Conservation (phyloP, 805 yeast species). For the Torulaspora maleeae region DNA sequence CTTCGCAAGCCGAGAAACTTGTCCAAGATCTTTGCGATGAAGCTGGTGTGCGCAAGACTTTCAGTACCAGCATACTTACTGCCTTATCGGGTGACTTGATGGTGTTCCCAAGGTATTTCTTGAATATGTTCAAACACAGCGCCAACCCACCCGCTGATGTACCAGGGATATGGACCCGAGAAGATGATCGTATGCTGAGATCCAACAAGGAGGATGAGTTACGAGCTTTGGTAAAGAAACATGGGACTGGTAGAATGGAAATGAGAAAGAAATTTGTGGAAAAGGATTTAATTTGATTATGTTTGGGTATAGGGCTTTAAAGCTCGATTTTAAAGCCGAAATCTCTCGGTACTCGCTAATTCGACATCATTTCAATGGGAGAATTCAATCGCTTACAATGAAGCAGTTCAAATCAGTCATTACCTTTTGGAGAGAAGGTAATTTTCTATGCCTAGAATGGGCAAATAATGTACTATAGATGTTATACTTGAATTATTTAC, state of each 20-base stretch:
- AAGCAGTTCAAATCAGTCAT: too few species aligned
- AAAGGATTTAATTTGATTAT: constrained; percentile 32
- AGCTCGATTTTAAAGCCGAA: background rate
- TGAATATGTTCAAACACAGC: constrained; percentile 39
- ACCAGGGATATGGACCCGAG: constrained; percentile 45
- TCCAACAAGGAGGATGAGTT: constrained; percentile 35
- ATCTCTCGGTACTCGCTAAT: background rate
- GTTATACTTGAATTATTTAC: too few species aligned
- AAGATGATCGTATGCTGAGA: constrained; percentile 40
- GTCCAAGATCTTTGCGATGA: constrained; percentile 40
- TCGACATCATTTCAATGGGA: too few species aligned
- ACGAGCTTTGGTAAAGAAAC: constrained; percentile 35
- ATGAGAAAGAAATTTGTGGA: constrained; percentile 40
- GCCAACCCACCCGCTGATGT: constrained; percentile 41
- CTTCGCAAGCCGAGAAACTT: constrained; percentile 42
- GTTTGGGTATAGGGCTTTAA: background rate
- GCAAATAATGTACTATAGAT: too few species aligned
- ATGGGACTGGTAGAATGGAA: constrained; percentile 41
- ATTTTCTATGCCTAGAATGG: too few species aligned
- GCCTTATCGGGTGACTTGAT: constrained; percentile 43
- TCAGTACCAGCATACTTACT: constrained; percentile 41
- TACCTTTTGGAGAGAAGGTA: too few species aligned
- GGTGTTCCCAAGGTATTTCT: constrained; percentile 41
- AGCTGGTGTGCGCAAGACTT: constrained; percentile 41
- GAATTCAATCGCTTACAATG: too few species aligned